Percentiles rank a stretch among this genome's conserved stretches.
Evolutionary conservation across 345 rosid genomes (phyloP).

Genomic region (Erucastrum elatum): DNA sequence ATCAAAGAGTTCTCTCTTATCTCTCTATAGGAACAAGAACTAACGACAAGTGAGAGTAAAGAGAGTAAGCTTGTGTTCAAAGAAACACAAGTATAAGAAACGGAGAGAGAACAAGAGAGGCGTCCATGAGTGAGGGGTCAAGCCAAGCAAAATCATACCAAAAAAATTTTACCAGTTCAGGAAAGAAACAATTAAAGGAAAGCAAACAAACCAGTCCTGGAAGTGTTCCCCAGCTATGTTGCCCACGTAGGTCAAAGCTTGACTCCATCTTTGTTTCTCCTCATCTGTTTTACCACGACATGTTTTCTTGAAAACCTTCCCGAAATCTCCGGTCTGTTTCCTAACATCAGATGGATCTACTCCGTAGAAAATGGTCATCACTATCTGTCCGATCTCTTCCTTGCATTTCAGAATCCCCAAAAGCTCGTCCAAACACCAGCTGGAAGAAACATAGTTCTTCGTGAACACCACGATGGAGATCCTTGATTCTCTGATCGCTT

Average conservation of each 20-base stretch:
- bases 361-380: conserved; percentile 4
- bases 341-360: conserved; percentile 9
- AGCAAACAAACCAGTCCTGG: conserved; percentile 1
- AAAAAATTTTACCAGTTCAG: not conserved
- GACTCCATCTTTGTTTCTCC: not conserved
- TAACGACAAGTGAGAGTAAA: no score
- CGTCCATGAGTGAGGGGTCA: no score
- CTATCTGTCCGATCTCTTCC: conserved; percentile 1
- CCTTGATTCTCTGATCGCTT: conserved; percentile 19
- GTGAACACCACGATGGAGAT: conserved; percentile 25
- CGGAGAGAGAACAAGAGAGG: no score
- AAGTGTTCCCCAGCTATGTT: conserved; percentile 17
- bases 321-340: not conserved
- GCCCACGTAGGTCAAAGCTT: conserved; percentile 13
- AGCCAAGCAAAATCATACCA: no score
- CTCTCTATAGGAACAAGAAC: no score
- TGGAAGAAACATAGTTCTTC: conserved; percentile 11
- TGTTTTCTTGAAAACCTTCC: not conserved
- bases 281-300: not conserved
- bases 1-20: no score
- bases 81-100: no score
- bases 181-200: conserved; percentile 10
- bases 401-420: conserved; percentile 12
- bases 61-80: no score
- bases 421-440: conserved; percentile 36